Base-by-base conservation (phyloP, 192 early-diverging fungal species). In the Phlyctochytrium planicorne region DNA sequence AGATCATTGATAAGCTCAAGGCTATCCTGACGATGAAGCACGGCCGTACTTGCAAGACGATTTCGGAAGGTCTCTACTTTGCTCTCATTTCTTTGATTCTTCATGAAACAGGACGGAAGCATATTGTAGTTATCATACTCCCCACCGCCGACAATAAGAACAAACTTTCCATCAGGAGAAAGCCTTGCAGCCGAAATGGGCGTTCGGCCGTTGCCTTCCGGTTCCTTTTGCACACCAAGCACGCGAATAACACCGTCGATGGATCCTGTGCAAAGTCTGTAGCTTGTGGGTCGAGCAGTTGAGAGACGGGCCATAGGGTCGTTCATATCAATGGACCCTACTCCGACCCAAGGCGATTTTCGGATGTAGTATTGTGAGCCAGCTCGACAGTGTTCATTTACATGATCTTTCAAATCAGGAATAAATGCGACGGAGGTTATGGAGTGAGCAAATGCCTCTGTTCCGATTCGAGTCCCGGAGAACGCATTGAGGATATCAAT, bases 401-500 rank as follows among this genome's bases (percentile, higher is more conserved):
- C 57, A 0, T 3, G 20, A 12, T 53, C 33, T 56, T 35, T 1
- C 24, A 12, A n/a, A 16, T 53, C 56, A 10, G 59, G 32, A 16
- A 69, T 10, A 17, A 47, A 34, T 23, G 30, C 23, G 16, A 69
- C 3, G 27, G 47, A 56, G 6, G 68, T 25, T 6, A 69, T 52
- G 1, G 60, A 62, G 34, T 69, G 68, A 24, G 60, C 30, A 3
- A 62, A 17, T 6, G 37, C 12, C 47, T 69, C 47, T 31, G 32
- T 6, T 1, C 30, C 61, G 24, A 63, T 62, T 1, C 17, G 20
- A 23, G 60, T 4, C 33, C 68, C 68, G 33, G 60, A 34, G 16
- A 32, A 12, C 60, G 61, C 29, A 24, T 63, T 23, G 32, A 63
- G 17, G 35, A 69, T 34, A 17, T 69, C 59, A 30, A 69, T 52